Percentiles rank a stretch among this genome's conserved stretches.
Evolutionary conservation across 2,329 filamentous ascomycete species (phyloP).

Genomic region (Colletotrichum cordylinicola): DNA sequence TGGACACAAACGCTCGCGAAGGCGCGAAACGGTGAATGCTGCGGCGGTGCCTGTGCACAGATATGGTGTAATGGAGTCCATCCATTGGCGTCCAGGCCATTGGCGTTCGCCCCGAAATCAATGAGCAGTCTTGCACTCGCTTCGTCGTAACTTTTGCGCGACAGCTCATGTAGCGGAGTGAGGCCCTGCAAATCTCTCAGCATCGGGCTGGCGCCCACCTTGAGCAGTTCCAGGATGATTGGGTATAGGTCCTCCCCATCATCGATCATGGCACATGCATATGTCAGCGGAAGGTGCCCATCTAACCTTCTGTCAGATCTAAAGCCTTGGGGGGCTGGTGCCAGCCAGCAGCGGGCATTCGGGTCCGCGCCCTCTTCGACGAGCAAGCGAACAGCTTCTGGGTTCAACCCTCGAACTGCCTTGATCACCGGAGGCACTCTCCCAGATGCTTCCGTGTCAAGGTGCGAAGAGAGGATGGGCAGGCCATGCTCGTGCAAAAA

Average conservation of each 20-base stretch:
- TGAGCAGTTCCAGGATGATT: background rate
- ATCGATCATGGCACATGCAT: background rate
- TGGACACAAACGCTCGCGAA: background rate
- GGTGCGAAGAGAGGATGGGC: background rate
- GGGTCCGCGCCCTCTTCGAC: background rate
- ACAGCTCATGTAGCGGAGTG: background rate
- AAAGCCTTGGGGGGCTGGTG: background rate
- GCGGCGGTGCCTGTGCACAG: background rate
- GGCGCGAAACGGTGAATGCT: background rate
- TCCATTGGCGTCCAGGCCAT: background rate
- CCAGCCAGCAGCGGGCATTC: background rate
- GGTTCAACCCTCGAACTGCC: background rate
- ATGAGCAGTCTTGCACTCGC: constrained; percentile 7
- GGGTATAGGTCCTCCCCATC: background rate
- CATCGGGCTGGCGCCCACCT: background rate
- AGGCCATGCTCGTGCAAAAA: background rate
- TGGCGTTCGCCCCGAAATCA: constrained; percentile 19
- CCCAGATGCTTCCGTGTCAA: background rate
- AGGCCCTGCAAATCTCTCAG: background rate
- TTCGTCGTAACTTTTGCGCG: background rate
- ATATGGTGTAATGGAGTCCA: background rate
- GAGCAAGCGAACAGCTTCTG: background rate
- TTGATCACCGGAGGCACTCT: background rate
- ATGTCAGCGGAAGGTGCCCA: background rate
- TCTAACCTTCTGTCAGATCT: background rate